A percentile compares a stretch with the other conserved stretches of the same genome.
phyloP scores from a whole-genome alignment of 2,329 filamentous ascomycete genomes.

The Colletotrichum nymphaeae region DNA sequence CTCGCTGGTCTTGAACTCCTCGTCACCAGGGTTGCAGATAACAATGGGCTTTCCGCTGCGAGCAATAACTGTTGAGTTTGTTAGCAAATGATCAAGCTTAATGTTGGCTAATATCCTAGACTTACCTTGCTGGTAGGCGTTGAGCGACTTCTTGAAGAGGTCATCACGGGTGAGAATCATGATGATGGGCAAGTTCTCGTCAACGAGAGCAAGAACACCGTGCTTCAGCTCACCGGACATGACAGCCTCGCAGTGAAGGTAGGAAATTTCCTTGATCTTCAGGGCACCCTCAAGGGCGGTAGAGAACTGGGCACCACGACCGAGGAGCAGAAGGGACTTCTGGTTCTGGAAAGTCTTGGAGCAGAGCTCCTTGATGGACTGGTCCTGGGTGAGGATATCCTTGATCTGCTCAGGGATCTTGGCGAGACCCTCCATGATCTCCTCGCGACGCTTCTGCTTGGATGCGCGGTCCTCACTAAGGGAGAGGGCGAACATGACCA shows the following conservation, averaged over 20 bases:
- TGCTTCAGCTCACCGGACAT: slow-evolving; percentile 99
- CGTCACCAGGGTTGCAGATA: slow-evolving; percentile 92
- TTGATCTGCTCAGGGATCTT: slow-evolving; percentile 93
- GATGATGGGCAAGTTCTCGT: slow-evolving; percentile 98
- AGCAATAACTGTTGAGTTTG: slow-evolving; percentile 79
- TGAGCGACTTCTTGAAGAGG: slow-evolving; percentile 98
- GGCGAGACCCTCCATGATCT: slow-evolving; percentile 94
- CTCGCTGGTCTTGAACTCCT: slow-evolving; percentile 88
- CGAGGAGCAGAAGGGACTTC: slow-evolving; percentile 93
- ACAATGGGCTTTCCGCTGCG: slow-evolving; percentile 96
- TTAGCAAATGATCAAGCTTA: background rate
- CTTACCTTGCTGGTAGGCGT: slow-evolving; percentile 96
- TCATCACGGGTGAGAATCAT: slow-evolving; percentile 98
- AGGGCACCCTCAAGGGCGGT: slow-evolving; percentile 97
- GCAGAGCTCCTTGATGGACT: slow-evolving; percentile 94
- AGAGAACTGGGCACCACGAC: slow-evolving; percentile 95
- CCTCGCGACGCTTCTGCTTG: slow-evolving; percentile 89
- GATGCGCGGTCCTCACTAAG: slow-evolving; percentile 96
- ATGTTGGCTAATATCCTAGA: slow-evolving; percentile 27
- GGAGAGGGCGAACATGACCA: slow-evolving; percentile 99
- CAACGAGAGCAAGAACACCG: slow-evolving; percentile 95
- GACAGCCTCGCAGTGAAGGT: slow-evolving; percentile 99
- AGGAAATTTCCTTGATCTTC: slow-evolving; percentile 99
- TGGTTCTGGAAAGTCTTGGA: slow-evolving; percentile 94
- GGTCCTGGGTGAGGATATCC: slow-evolving; percentile 89